Evolutionary conservation across 306 rosid genomes (phyloP), one percentile per base, ranked within the genome.

Genomic region (Casuarina glauca): DNA sequence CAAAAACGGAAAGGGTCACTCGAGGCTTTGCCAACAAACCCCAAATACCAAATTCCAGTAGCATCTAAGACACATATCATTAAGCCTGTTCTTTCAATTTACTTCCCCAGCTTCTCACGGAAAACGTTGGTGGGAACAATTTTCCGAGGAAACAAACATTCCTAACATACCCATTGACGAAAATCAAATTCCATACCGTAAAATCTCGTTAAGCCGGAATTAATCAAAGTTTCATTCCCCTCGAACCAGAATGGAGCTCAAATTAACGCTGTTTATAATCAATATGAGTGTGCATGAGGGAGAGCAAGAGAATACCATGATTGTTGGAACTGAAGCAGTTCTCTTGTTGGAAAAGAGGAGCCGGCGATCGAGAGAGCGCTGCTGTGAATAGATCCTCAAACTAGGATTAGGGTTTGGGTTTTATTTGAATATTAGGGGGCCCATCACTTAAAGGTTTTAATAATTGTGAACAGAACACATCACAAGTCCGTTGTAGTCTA

Each of bases 401-500:
- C 85, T 48, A 44, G 9, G 48, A 4, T 82, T 84, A 73, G 43
- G 35, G 44, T 38, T 17, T 6, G 32, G 32, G 32, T 26, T 26
- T 26, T 26, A 26, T 26, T 26, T 26, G 0, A 26, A 0, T 26
- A 26, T 26, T 26, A 0, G 32, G 32, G 32, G 32, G 32, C 32
- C 32, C 32, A 26, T 26, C 1, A 0, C 0, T 26, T 26, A 26
- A 26, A 1, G 32, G 1, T 0, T 26, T 26, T 26, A 26, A 26
- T 26, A 0, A 0, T 26, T 26, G 32, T 26, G 32, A 26, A 26
- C 32, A 26, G 32, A 26, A 26, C 0, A 3, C 2, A 15, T 2
- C 7, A 5, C 6, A 1, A 4, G 10, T 80, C 84, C 76, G 82
- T 77, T 86, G 86, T 77, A 86, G 82, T 82, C 84, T 86, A 82